Base-by-base conservation (phyloP, 106 monocot species). In the Dendrobium huoshanense region DNA sequence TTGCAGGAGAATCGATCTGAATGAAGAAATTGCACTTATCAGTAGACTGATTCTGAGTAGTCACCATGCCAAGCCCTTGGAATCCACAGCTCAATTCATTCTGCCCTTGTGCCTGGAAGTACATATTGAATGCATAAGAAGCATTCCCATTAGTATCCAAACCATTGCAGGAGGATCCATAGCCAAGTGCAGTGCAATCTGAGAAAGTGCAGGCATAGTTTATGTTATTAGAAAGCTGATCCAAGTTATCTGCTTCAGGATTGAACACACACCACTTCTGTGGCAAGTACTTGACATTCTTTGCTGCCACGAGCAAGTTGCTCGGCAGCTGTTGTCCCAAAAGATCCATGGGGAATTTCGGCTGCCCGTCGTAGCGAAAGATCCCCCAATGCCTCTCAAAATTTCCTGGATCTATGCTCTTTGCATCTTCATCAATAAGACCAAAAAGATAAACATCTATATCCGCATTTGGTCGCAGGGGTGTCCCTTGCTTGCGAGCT, bases 381-480 rank as follows among this genome's bases (percentile, higher is more conserved):
- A 89, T 87, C 19, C 92, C 92, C 89, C 92, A 92, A 29, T 92
- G 92, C 0, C 92, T 75, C 82, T 92, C 89, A n/a, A 92, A 91
- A 76, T 74, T 72, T n/a, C 92, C 87, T 2, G 92, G 89, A 29
- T 81, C 82, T 7, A 89, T 84, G 48, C 92, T 92, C 80, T 92
- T 92, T 15, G 87, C 85, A n/a, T 92, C 92, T 80, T 92, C 92
- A 24, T 92, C 92, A 11, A 92, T 77, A 8, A 92, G 77, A 15
- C 92, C 70, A 31, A 92, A 92, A 27, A 92, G 55, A 56, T 89
- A 92, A 9, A 87, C 81, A 40, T 92, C 89, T 4, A 92, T 78
- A 77, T 87, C 79, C 2, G 37, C 41, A 29, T 84, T 84, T 2
- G 87, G 85, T 10, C 87, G 78, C 1, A 83, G 83, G 0, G 90